These are phyloP conservation scores for Coemansia sp. DNA, from an alignment of 371 early-diverging fungal genomes.

Conservation along the genomic window DNA sequence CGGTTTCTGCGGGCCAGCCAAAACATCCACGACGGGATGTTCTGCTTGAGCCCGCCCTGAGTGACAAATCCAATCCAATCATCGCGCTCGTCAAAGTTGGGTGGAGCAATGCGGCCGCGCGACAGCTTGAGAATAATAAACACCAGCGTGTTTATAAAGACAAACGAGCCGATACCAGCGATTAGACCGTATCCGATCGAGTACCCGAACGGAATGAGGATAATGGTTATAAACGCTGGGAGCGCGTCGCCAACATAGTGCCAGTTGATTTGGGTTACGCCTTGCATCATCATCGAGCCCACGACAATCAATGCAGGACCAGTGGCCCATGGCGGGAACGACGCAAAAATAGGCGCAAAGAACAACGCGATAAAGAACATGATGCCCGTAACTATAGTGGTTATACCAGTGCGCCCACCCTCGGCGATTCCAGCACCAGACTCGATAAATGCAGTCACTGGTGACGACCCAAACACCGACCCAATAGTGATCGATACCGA, in stretches of 20 bases:
- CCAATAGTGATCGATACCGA: conserved; percentile 66
- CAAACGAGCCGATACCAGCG: conserved; percentile 62
- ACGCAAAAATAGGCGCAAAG: conserved; percentile 81
- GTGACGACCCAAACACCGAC: conserved; percentile 70
- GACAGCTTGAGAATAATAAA: conserved; percentile 56
- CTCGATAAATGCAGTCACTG: conserved; percentile 76
- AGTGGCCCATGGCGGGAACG: conserved; percentile 82
- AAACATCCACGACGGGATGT: conserved; percentile 54
- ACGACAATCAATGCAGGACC: conserved; percentile 77
- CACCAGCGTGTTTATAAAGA: conserved; percentile 60
- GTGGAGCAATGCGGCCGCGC: conserved; percentile 57
- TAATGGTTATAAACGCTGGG: conserved; percentile 74
- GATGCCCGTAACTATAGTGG: conserved; percentile 64
- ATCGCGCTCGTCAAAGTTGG: conserved; percentile 55
- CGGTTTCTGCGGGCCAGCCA: conserved; percentile 51
- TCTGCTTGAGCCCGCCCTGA: conserved; percentile 52
- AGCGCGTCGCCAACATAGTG: conserved; percentile 73
- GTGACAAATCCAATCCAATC: conserved; percentile 55
- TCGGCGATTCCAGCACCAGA: conserved; percentile 80
- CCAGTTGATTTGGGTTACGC: conserved; percentile 73
- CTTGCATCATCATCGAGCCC: conserved; percentile 77
- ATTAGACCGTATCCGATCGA: conserved; percentile 72
- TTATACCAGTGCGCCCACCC: conserved; percentile 76
- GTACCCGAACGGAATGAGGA: conserved; percentile 76
- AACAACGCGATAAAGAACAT: conserved; percentile 75